A percentile compares a stretch with the other conserved stretches of the same genome.
phyloP scores from a whole-genome alignment of 345 rosid species.

The Raphanus sativus region DNA sequence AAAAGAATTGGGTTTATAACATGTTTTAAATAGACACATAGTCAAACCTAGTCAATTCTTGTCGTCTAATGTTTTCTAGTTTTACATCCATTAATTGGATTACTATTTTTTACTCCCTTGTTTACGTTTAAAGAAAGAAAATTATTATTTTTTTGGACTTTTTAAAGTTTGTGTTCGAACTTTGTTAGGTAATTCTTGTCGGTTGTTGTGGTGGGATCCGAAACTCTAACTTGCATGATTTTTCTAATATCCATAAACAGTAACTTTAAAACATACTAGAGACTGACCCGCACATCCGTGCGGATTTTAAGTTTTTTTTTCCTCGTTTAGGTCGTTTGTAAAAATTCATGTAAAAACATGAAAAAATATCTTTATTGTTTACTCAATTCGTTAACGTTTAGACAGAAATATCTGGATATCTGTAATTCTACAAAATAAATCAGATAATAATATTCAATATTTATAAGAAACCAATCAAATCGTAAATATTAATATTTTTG shows the following conservation, averaged over 20 bases:
- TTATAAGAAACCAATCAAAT: too few relatives aligned
- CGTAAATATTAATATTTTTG: too few relatives aligned
- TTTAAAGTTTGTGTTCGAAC: conserved; percentile 12
- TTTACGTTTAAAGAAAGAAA: conserved; percentile 1
- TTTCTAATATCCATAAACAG: conserved; percentile 13
- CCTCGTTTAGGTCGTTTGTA: conserved; percentile 20
- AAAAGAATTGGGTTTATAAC: not conserved
- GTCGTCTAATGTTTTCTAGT: conserved; percentile 20
- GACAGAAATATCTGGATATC: too few relatives aligned
- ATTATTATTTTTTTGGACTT: not conserved
- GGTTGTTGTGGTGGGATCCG: conserved; percentile 39
- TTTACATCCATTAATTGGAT: not conserved
- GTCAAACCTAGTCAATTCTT: not conserved
- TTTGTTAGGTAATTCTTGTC: conserved; percentile 19
- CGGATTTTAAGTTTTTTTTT: too few relatives aligned
- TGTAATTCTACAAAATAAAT: too few relatives aligned
- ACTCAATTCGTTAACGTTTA: too few relatives aligned
- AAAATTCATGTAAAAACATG: too few relatives aligned
- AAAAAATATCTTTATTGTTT: too few relatives aligned
- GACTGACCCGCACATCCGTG: too few relatives aligned
- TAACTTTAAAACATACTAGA: not conserved
- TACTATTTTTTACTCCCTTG: not conserved
- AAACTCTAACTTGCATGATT: conserved; percentile 15
- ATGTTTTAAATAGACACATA: conserved; percentile 10
- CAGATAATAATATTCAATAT: too few relatives aligned